These are phyloP conservation scores for Crithidia expoeki DNA, from an alignment of 208 protist species.

Conservation along the genomic window DNA sequence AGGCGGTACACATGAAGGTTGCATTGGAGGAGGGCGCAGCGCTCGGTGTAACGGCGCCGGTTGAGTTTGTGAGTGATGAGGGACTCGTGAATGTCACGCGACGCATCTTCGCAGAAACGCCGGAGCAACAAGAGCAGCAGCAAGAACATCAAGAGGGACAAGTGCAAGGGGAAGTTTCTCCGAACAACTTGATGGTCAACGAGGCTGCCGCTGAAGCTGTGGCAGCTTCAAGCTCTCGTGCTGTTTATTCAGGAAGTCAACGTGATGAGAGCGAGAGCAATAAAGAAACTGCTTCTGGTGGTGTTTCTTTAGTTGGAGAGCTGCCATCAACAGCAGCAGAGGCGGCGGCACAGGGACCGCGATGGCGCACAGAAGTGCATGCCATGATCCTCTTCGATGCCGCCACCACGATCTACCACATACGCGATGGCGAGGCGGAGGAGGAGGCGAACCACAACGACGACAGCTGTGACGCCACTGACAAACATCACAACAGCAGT, in stretches of 20 bases:
- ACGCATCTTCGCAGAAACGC: slow-evolving; percentile 11
- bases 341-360: not conserved
- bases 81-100: slow-evolving; percentile 13
- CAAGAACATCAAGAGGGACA: not conserved
- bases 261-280: no score
- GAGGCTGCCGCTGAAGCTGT: no score
- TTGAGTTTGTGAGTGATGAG: slow-evolving; percentile 44
- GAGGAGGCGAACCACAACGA: not conserved
- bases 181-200: no score
- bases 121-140: not conserved
- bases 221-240: no score
- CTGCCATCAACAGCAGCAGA: no score
- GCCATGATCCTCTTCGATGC: slow-evolving; percentile 11
- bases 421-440: slow-evolving; percentile 2
- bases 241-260: no score
- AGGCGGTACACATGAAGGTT: slow-evolving; percentile 40
- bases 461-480: not conserved
- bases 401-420: slow-evolving; percentile 15
- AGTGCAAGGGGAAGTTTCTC: no score
- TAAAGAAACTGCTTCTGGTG: no score
- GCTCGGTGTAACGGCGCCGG: slow-evolving; percentile 33
- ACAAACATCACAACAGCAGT: not conserved
- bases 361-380: slow-evolving; percentile 18
- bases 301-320: no score
- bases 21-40: slow-evolving; percentile 43